Evolutionary conservation across 2,329 filamentous ascomycete genomes (phyloP).

Genomic region (Teratosphaeria zuluensis): DNA sequence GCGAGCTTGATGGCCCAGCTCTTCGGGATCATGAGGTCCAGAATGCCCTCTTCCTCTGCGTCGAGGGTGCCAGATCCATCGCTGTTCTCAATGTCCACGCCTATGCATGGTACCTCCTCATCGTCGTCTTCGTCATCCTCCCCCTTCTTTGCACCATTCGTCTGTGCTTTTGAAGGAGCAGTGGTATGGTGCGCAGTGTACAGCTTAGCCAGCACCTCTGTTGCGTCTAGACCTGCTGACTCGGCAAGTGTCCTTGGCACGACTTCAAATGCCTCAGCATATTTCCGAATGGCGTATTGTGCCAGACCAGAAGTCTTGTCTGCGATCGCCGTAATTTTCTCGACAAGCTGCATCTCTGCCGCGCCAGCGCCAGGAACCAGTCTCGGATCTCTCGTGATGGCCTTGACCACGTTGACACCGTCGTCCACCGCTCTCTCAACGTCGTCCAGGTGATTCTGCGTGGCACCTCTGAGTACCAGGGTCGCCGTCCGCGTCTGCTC

Average conservation of each 20-base stretch:
- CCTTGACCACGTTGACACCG: conserved; percentile 97
- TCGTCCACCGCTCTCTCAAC: conserved; percentile 95
- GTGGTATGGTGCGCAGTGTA: conserved; percentile 67
- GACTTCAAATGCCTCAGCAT: conserved; percentile 93
- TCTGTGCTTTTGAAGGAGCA: conserved; percentile 1
- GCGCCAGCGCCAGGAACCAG: conserved; percentile 91
- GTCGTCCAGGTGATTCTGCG: conserved; percentile 96
- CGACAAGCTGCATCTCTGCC: conserved; percentile 85
- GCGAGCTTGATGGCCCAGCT: conserved; percentile 95
- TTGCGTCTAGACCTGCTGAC: conserved; percentile 89
- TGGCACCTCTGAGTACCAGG: conserved; percentile 86
- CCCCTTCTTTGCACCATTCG: conserved; percentile 11
- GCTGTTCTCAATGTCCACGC: conserved; percentile 87
- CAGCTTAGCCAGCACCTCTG: conserved; percentile 84
- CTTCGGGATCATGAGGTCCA: conserved; percentile 87
- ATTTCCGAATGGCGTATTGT: conserved; percentile 97
- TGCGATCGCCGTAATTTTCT: conserved; percentile 79
- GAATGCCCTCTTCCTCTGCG: conserved; percentile 75
- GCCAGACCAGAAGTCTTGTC: conserved; percentile 88
- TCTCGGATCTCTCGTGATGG: conserved; percentile 85
- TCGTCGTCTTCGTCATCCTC: conserved; percentile 48
- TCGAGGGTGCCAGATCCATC: conserved; percentile 74
- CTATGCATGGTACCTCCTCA: conserved; percentile 79
- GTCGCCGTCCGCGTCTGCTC: conserved; percentile 88
- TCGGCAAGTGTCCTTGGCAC: conserved; percentile 89